A percentile compares a stretch with the other conserved stretches of the same genome.
These are phyloP conservation scores for Raffaelea arxii DNA, from an alignment of 2,329 filamentous ascomycete species.

Conservation along the genomic window DNA sequence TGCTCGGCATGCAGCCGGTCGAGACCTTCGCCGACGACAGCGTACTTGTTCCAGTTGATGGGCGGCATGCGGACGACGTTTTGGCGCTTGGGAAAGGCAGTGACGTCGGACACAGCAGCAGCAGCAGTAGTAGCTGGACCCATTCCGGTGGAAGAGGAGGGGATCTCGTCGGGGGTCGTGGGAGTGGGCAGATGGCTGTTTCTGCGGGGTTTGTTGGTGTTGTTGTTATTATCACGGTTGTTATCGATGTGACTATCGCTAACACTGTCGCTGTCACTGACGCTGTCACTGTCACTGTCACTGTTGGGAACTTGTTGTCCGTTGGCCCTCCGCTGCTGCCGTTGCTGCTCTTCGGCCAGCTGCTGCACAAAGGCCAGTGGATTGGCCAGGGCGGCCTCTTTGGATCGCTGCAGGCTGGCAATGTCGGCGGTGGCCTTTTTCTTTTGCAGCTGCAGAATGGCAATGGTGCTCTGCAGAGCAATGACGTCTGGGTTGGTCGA, in stretches of 20 bases:
- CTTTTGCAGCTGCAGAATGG: constrained; percentile 77
- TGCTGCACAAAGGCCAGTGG: constrained; percentile 65
- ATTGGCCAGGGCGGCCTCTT: constrained; percentile 58
- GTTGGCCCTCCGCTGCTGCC: constrained; percentile 35
- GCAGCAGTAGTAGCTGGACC: background rate
- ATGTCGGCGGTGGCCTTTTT: constrained; percentile 71
- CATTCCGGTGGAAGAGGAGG: background rate
- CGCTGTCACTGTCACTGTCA: constrained; percentile 20
- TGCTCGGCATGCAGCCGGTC: constrained; percentile 82
- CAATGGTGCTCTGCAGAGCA: constrained; percentile 75
- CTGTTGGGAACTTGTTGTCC: constrained; percentile 18
- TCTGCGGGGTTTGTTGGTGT: background rate
- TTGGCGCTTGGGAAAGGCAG: constrained; percentile 63
- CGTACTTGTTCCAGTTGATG: constrained; percentile 92
- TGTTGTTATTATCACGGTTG: background rate
- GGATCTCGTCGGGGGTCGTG: background rate
- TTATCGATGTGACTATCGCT: constrained; percentile 15
- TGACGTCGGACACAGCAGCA: constrained; percentile 3
- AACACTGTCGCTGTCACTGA: constrained; percentile 20
- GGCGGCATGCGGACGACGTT: constrained; percentile 77
- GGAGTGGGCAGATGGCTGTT: constrained; percentile 1
- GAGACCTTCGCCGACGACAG: constrained; percentile 73
- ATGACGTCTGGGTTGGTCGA: constrained; percentile 74
- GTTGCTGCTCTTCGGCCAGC: constrained; percentile 26
- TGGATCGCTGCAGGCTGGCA: constrained; percentile 56